Evolutionary conservation across 176 grass and related monocot genomes (phyloP).

Genomic region (Oryza glumipatula): DNA sequence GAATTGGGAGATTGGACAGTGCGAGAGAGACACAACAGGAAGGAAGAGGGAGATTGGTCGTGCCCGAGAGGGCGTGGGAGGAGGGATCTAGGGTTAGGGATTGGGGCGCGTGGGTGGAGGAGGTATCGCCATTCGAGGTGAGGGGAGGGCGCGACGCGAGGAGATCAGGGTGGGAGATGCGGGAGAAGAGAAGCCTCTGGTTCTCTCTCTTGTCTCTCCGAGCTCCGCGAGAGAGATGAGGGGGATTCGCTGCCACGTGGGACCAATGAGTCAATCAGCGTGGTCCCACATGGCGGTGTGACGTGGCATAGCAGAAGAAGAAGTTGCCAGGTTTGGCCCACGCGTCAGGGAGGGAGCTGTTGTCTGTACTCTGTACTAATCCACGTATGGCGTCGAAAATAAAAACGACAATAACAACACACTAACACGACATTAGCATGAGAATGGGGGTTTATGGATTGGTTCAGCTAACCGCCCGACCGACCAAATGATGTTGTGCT

Average conservation of each 20-base stretch:
- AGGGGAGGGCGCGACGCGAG: too few species aligned
- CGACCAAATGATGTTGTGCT: background rate
- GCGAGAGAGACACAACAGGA: too few species aligned
- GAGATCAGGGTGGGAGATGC: too few species aligned
- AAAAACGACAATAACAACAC: background rate
- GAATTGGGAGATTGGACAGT: background rate
- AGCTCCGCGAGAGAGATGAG: too few species aligned
- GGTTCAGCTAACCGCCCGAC: background rate
- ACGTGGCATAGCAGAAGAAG: background rate
- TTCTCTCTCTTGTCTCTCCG: too few species aligned
- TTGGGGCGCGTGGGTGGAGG: background rate
- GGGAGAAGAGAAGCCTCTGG: background rate
- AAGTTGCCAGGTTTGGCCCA: background rate
- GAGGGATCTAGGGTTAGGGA: slow-evolving; percentile 42
- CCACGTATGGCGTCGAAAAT: too few species aligned
- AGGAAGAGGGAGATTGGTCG: background rate
- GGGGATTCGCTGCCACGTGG: background rate
- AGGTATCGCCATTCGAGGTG: slow-evolving; percentile 30
- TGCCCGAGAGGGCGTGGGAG: background rate
- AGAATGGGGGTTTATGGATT: background rate
- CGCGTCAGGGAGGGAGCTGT: background rate
- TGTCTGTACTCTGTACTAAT: background rate
- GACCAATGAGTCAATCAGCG: background rate
- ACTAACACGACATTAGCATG: background rate
- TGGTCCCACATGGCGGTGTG: background rate